Evolutionary conservation across 2,329 filamentous ascomycete species (phyloP).

Genomic region (Pseudogymnoascus sp.): DNA sequence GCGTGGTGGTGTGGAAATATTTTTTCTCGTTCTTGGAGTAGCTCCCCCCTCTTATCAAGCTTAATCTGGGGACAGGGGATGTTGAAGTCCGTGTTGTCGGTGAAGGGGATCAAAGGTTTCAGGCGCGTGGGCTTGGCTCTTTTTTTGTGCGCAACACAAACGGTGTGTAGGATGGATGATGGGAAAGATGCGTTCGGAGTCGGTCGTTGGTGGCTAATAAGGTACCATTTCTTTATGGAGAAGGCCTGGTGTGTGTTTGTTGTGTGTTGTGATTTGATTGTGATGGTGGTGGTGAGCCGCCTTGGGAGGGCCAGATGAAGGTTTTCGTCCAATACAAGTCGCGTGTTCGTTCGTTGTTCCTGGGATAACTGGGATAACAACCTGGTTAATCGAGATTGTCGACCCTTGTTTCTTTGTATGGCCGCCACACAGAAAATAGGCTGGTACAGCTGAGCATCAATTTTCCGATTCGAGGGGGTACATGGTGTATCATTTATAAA

Average conservation of each 20-base stretch:
- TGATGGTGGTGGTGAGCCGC: neutral
- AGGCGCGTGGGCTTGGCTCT: neutral
- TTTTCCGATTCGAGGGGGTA: neutral
- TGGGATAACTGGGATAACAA: constrained; percentile 7
- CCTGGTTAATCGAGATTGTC: constrained; percentile 4
- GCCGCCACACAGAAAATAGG: neutral
- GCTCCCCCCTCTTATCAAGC: constrained; percentile 6
- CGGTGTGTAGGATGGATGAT: neutral
- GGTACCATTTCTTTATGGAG: neutral
- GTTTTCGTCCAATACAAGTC: constrained; percentile 5
- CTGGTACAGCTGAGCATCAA: neutral
- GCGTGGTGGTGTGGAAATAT: neutral
- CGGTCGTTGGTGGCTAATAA: neutral
- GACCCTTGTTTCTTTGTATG: neutral
- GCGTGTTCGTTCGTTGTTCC: constrained; percentile 6
- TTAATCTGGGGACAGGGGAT: constrained; percentile 2
- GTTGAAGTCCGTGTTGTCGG: constrained; percentile 4
- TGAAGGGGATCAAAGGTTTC: constrained; percentile 4
- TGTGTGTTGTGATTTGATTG: neutral
- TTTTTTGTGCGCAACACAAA: neutral
- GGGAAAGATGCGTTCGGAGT: neutral
- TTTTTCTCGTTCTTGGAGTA: neutral
- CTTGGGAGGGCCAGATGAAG: neutral
- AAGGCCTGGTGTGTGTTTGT: neutral
- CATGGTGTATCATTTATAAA: neutral